Evolutionary conservation across 164 flowering plant species (phyloP), one percentile per base, ranked within the genome.

Genomic region (Cinnamomum chago): DNA sequence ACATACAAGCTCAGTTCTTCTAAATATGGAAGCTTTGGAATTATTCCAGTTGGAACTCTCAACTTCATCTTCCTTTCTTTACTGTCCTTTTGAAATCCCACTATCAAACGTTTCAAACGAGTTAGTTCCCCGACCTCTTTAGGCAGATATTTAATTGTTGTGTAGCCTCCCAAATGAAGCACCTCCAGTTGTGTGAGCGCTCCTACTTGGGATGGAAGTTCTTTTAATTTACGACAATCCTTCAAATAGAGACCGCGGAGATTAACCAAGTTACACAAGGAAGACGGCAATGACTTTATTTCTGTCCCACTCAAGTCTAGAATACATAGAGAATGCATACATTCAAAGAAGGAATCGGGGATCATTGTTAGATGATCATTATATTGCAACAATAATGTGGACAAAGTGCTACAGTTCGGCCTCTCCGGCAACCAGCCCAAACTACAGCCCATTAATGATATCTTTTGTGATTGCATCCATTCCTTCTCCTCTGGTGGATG

Each of bases 181-280:
- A 72, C 62, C 60, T 77, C 65, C 0, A 77, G 72, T 22, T 20
- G n/a, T 14, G 17, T 66, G 18, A 77, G 75, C 25, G 15, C 66
- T 22, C 73, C 62, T 1, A 74, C 18, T 15, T 47, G 18, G 22
- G 75, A 12, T 3, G 77, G 75, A 0, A 80, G 51, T 5, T 12
- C 65, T 15, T 6, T 22, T 5, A 80, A 30, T 22, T 23, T 2
- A 12, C 1, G 0, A 68, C 79, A 80, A 22, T 47, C 9, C 52
- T 55, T 55, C 28, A 80, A 20, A 73, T 64, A 69, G 3, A 81
- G 71, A 1, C 28, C 75, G 24, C 3, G 68, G 2, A 81, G 81
- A 27, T 3, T 0, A 2, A 23, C 47, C 62, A 78, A 12, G 18
- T 18, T 9, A 10, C 62, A 67, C 23, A 76, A 3, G 2, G 81